Evolutionary conservation across 305 asterid species (phyloP), one percentile per base, ranked within the genome.

Genomic region (Fraxinus platypoda): DNA sequence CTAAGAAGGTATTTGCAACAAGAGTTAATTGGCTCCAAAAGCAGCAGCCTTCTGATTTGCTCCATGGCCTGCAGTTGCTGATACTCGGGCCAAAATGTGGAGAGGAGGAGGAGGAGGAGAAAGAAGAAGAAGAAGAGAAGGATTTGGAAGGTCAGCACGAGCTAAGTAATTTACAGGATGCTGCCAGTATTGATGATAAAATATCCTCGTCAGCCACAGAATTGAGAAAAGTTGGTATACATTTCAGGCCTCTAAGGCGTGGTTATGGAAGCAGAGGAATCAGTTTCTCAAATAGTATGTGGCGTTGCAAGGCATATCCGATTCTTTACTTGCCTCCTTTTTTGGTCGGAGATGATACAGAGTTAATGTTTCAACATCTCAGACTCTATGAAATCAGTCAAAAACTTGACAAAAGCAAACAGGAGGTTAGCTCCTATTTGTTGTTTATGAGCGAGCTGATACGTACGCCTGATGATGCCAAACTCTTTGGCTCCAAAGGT

Each of bases 331-430:
- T 86, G 76, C 86, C 86, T 8, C 77, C 13, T 12, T 17, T 85
- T 13, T 13, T 37, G 33, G 43, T 83, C 12, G 73, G 66, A 15
- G 80, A 37, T 0, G 76, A 77, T 1, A 74, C 79, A 4, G 76
- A 81, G 70, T 2, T 78, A 30, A 1, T 81, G 64, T 26, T 81
- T 21, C 13, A 9, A 25, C 66, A 62, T 70, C 77, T 86, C 13
- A 78, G 7, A 78, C 9, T n/a, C 57, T 84, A 84, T 8, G 87
- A 85, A 28, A 81, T 74, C 1, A 74, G 62, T 68, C 87, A 85
- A 46, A 28, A 38, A 25, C 31, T 23, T 11, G 21, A 21, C 2
- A 30, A 17, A 66, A 74, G 43, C 17, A 49, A 81, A n/a, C 19
- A 23, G 1, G 85, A 84, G 8, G 6, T 75, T n/a, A 78, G 83